phyloP scores from a whole-genome alignment of 768 basidiomycete genomes.

The Crucibulum laeve region DNA sequence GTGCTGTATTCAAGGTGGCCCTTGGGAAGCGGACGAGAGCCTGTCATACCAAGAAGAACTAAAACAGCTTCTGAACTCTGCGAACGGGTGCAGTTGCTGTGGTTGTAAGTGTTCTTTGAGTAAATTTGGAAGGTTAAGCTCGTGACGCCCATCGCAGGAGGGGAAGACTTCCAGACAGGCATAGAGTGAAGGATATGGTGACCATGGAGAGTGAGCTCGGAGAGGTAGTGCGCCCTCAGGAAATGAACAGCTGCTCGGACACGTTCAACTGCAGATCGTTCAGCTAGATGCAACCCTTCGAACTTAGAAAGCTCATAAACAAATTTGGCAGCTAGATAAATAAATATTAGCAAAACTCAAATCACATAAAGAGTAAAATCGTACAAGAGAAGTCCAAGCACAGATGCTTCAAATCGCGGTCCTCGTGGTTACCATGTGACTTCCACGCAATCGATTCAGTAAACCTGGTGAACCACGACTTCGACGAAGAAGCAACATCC shows the following conservation, averaged over 20 bases:
- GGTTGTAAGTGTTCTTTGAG: neutral
- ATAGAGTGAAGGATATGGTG: constrained; percentile 9
- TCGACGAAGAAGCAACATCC: constrained; percentile 2
- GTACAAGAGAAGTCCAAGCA: constrained; percentile 11
- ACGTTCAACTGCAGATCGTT: constrained; percentile 2
- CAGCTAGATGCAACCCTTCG: constrained; percentile 8
- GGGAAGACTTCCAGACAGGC: constrained; percentile 10
- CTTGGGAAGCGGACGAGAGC: constrained; percentile 3
- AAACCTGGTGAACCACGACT: constrained; percentile 6
- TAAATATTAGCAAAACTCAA: neutral
- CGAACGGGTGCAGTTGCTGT: neutral
- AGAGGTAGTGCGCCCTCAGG: constrained; percentile 8
- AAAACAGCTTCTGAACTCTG: constrained; percentile 1
- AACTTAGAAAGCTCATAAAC: constrained; percentile 10
- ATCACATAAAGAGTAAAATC: constrained; percentile 2
- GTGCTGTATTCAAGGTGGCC: constrained; percentile 6
- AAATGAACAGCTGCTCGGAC: constrained; percentile 7
- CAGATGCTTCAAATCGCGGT: constrained; percentile 6
- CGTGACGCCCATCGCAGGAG: constrained; percentile 3
- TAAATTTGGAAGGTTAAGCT: constrained; percentile 6
- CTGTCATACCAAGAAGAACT: constrained; percentile 4
- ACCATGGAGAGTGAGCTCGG: constrained; percentile 3
- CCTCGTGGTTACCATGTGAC: constrained; percentile 2
- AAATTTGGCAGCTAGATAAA: constrained; percentile 7
- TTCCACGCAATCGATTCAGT: constrained; percentile 4